A percentile compares a stretch with the other conserved stretches of the same genome.
phyloP scores from a whole-genome alignment of 768 basidiomycete species.

The Crucibulum laeve region DNA sequence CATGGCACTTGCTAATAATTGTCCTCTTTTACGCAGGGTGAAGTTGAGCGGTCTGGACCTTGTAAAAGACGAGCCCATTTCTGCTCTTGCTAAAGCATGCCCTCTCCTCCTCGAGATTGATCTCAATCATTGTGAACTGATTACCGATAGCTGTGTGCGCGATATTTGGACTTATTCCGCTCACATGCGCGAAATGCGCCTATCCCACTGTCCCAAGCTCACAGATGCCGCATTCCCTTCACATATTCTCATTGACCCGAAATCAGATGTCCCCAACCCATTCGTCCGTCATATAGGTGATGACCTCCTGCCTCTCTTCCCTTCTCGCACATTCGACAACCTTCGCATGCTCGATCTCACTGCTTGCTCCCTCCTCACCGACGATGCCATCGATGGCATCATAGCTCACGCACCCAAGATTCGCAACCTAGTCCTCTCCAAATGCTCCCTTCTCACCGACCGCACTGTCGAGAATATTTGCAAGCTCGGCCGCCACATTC shows the following conservation, averaged over 20 bases:
- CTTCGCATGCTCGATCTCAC: constrained; percentile 93
- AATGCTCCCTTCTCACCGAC: constrained; percentile 78
- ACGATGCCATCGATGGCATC: constrained; percentile 80
- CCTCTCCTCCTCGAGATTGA: constrained; percentile 92
- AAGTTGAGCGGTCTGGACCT: constrained; percentile 78
- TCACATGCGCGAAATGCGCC: constrained; percentile 88
- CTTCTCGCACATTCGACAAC: constrained; percentile 69
- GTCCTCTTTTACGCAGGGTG: constrained; percentile 79
- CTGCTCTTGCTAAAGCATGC: constrained; percentile 71
- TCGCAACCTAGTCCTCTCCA: constrained; percentile 82
- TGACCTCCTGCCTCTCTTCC: constrained; percentile 61
- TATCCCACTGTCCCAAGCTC: constrained; percentile 74
- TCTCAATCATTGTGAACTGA: constrained; percentile 74
- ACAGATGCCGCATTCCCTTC: constrained; percentile 87
- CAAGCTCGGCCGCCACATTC: constrained; percentile 84
- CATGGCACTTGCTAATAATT: constrained; percentile 67
- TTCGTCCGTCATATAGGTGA: too few species aligned
- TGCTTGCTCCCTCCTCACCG: constrained; percentile 75
- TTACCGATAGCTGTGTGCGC: constrained; percentile 76
- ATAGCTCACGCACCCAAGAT: constrained; percentile 78
- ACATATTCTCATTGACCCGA: constrained; percentile 34
- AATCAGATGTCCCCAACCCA: constrained; percentile 38
- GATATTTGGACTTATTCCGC: constrained; percentile 78
- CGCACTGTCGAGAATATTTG: constrained; percentile 80
- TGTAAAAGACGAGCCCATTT: constrained; percentile 75